These are phyloP conservation scores for Linnemannia zychae DNA, from an alignment of 192 early-diverging fungal genomes.

Conservation along the genomic window DNA sequence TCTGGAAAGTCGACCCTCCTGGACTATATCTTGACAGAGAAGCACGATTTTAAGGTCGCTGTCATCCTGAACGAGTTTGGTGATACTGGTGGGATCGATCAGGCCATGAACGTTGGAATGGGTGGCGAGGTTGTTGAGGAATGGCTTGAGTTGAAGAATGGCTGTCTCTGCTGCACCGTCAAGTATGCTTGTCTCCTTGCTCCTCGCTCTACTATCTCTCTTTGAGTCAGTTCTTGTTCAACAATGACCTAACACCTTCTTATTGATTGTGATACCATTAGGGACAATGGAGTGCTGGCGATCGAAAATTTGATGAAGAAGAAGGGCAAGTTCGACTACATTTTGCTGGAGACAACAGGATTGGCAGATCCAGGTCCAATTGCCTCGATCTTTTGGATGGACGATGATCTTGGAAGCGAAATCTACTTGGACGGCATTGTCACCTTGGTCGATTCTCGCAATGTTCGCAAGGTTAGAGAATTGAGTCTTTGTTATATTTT, in stretches of 20 bases:
- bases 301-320: slow-evolving; percentile 95
- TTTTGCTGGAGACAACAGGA: slow-evolving; percentile 95
- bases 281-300: slow-evolving; percentile 93
- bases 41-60: slow-evolving; percentile 96
- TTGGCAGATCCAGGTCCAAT: slow-evolving; percentile 86
- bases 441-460: slow-evolving; percentile 87
- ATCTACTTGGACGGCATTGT: slow-evolving; percentile 94
- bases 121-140: slow-evolving; percentile 91
- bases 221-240: too few species aligned
- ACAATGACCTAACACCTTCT: too few species aligned
- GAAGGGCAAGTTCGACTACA: slow-evolving; percentile 95
- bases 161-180: slow-evolving; percentile 97
- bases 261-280: slow-evolving; percentile 30
- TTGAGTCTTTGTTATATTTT: too few species aligned
- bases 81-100: slow-evolving; percentile 93
- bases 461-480: slow-evolving; percentile 63
- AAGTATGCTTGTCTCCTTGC: slow-evolving; percentile 73
- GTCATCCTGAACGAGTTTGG: slow-evolving; percentile 99
- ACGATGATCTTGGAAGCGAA: slow-evolving; percentile 91
- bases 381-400: slow-evolving; percentile 97
- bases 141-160: slow-evolving; percentile 98
- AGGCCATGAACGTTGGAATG: slow-evolving; percentile 85
- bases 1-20: slow-evolving; percentile 95
- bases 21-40: slow-evolving; percentile 83
- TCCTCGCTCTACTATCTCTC: background rate